Percentiles rank a stretch among this genome's conserved stretches.
Conservation (phyloP, 225 moss, liverwort and hornwort genomes). For the Polytrichum commune region DNA sequence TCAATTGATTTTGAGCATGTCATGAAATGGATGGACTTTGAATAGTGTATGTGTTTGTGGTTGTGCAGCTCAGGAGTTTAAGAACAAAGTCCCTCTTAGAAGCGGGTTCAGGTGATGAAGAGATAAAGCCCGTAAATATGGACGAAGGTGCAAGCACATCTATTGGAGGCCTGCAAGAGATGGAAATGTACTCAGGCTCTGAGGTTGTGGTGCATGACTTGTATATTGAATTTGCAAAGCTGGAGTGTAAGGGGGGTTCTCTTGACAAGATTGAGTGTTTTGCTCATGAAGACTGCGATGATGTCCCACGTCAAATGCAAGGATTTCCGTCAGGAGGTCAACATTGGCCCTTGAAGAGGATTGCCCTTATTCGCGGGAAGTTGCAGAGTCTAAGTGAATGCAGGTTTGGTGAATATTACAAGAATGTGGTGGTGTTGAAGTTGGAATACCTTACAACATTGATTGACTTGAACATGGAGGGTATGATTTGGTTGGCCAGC, state of each 20-base stretch:
- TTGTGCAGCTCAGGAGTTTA: not conserved
- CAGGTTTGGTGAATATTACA: not conserved
- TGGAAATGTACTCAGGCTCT: not conserved
- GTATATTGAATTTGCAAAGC: not conserved
- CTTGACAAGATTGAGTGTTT: not conserved
- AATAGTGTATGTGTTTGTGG: not conserved
- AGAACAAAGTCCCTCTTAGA: not conserved
- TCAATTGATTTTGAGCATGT: not conserved
- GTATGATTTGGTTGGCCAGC: conserved; percentile 3
- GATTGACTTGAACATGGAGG: not conserved
- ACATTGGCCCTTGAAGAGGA: not conserved
- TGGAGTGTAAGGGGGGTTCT: not conserved
- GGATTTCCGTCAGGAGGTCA: not conserved
- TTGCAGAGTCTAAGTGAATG: not conserved
- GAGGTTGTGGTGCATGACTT: not conserved
- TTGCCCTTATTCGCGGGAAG: not conserved
- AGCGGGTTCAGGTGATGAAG: not conserved
- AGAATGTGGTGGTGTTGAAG: not conserved
- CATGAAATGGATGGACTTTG: not conserved
- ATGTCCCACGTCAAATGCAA: not conserved
- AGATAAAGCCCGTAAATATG: not conserved
- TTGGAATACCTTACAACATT: not conserved
- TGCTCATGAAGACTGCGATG: not conserved
- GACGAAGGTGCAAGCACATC: too few species aligned
- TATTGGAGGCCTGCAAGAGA: too few species aligned